A percentile compares a stretch with the other conserved stretches of the same genome.
Evolutionary conservation across 208 protist genomes (phyloP).

Genomic region (Porcisia hertigi): DNA sequence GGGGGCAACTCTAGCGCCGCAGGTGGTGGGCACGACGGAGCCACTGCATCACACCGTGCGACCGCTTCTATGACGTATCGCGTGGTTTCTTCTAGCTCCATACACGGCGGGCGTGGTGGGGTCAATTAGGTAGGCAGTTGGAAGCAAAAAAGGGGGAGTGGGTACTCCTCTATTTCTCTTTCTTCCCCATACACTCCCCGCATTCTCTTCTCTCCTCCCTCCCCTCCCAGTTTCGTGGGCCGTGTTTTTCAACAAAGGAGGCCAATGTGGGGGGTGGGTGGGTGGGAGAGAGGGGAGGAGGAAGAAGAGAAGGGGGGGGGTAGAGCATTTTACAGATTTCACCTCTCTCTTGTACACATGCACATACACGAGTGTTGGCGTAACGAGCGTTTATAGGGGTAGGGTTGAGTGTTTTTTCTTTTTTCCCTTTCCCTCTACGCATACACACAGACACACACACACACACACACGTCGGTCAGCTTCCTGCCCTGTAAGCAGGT

Average conservation of each 20-base stretch:
- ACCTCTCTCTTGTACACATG: too few species aligned
- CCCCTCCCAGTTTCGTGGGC: background rate
- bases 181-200: background rate
- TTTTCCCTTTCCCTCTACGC: too few species aligned
- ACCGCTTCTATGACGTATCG: slow-evolving; percentile 44
- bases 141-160: background rate
- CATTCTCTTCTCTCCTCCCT: background rate
- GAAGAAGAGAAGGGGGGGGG: background rate
- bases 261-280: background rate
- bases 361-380: too few species aligned
- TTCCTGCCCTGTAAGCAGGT: too few species aligned
- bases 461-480: too few species aligned
- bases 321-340: too few species aligned
- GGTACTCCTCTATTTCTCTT: background rate
- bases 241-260: background rate
- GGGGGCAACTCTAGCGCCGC: slow-evolving; percentile 11
- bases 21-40: slow-evolving; percentile 19
- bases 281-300: background rate
- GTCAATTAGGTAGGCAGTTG: background rate
- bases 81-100: slow-evolving; percentile 50
- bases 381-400: too few species aligned
- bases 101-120: slow-evolving; percentile 40
- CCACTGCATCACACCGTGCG: slow-evolving; percentile 19
- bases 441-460: too few species aligned
- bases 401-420: too few species aligned